Evolutionary conservation across 306 rosid genomes (phyloP), one percentile per base, ranked within the genome.

Genomic region (Abrus pulchellus): DNA sequence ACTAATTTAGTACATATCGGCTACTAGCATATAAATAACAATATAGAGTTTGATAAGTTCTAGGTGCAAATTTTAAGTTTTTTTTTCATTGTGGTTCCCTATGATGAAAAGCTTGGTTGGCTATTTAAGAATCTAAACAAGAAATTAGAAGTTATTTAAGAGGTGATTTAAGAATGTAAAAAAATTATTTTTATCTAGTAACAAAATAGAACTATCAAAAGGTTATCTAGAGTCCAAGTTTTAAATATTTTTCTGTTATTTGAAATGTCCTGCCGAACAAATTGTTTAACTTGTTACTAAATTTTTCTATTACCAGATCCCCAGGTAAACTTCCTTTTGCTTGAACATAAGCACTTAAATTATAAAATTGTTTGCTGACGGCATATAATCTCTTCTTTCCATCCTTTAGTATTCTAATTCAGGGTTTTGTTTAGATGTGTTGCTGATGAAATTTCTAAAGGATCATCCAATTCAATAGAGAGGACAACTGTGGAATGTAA

Each of bases 371-470:
- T 79, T 87, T 72, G 34, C 52, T 87, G 76, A 41, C 53, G 12
- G 55, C 79, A 44, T 81, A 44, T 56, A 32, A 48, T 66, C 79
- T 74, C 11, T 76, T 81, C 75, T 78, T 68, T 79, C 60, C 65
- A 52, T 75, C 63, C 79, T 65, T 62, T 56, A 40, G 59, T 52
- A 78, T 86, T 79, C 68, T 80, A 65, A 76, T 75, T 67, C 77
- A 54, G 59, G 61, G 55, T 78, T 87, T 81, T 76, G 68, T 76
- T 84, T 82, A 95, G 99, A 87, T 95, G 99, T 84, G 76, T 84
- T 62, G 87, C 34, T 62, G 88, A 83, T 77, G 91, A 87, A 78
- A 67, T 55, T 72, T 83, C 88, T 49, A 88, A 87, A 61, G 85
- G 77, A 68, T 83, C 83, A 68, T 73, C 72, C 14, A 87, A 74